phyloP scores from a whole-genome alignment of 139 green algal species.

The Chlamydomonas asymmetrica region DNA sequence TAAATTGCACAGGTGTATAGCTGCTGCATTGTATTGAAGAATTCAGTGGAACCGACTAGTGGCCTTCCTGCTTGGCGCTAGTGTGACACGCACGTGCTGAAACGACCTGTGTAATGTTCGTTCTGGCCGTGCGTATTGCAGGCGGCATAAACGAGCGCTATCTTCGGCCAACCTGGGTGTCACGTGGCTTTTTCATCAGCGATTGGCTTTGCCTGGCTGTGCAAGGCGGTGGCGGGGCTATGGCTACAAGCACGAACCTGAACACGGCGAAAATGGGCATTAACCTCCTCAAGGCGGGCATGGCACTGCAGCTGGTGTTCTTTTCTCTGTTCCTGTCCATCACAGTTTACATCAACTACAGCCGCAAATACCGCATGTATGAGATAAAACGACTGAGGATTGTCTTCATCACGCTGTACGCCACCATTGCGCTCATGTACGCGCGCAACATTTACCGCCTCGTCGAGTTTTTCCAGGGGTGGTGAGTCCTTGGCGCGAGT shows the following conservation, averaged over 20 bases:
- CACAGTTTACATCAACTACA: constrained; percentile 12
- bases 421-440: constrained; percentile 38
- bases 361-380: background rate
- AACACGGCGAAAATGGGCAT: background rate
- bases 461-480: no score
- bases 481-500: no score
- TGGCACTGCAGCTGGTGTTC: constrained; percentile 33
- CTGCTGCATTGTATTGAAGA: no score
- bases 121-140: no score
- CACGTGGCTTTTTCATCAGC: constrained; percentile 8
- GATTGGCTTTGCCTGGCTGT: constrained; percentile 21
- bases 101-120: no score
- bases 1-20: no score
- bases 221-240: constrained; percentile 5
- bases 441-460: constrained; percentile 42
- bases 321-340: constrained; percentile 35
- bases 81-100: no score
- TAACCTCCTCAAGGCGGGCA: constrained; percentile 6
- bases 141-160: no score
- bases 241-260: background rate
- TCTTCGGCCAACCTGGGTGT: constrained; percentile 3
- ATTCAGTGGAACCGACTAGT: no score
- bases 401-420: constrained; percentile 33
- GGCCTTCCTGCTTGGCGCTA: no score
- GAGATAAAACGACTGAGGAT: no score